Percentiles rank a stretch among this genome's conserved stretches.
Evolutionary conservation across 2,329 filamentous ascomycete species (phyloP).

Genomic region (Diaporthe vexans): DNA sequence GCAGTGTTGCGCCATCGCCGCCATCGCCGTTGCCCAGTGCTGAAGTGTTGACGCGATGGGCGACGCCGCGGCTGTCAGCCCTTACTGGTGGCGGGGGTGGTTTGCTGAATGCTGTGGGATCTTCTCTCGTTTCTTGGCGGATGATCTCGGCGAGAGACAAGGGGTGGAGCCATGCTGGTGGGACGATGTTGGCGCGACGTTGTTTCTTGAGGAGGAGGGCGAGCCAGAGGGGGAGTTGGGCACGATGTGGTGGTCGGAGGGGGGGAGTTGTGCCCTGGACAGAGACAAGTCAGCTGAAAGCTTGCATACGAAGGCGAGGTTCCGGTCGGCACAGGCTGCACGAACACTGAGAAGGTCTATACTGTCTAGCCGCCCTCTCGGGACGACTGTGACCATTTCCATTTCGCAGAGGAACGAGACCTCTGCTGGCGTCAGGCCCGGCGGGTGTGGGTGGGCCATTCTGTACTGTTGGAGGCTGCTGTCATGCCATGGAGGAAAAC

Average conservation of each 20-base stretch:
- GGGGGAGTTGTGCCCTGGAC: slow-evolving; percentile 80
- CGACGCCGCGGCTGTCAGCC: slow-evolving; percentile 61
- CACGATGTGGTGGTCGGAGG: slow-evolving; percentile 85
- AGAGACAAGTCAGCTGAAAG: slow-evolving; percentile 22
- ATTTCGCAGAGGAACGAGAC: slow-evolving; percentile 97
- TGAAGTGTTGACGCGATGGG: slow-evolving; percentile 50
- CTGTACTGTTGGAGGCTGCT: slow-evolving; percentile 22
- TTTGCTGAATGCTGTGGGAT: slow-evolving; percentile 81
- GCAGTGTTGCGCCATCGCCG: slow-evolving; percentile 46
- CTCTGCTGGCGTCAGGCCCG: slow-evolving; percentile 83
- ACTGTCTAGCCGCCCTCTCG: slow-evolving; percentile 88
- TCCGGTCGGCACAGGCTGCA: slow-evolving; percentile 47
- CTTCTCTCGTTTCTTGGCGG: slow-evolving; percentile 81
- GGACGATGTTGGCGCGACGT: slow-evolving; percentile 90
- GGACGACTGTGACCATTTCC: slow-evolving; percentile 94
- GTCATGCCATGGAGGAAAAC: slow-evolving; percentile 38
- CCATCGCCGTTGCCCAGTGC: slow-evolving; percentile 40
- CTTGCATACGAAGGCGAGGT: slow-evolving; percentile 30
- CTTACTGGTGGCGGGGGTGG: slow-evolving; percentile 76
- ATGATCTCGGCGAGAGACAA: slow-evolving; percentile 83
- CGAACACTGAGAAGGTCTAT: slow-evolving; percentile 88
- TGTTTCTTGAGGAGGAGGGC: slow-evolving; percentile 95
- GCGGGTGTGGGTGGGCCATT: slow-evolving; percentile 66
- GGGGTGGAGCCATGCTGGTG: slow-evolving; percentile 89
- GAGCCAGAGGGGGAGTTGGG: slow-evolving; percentile 90